Evolutionary conservation across 2,329 filamentous ascomycete species (phyloP), one percentile per base, ranked within the genome.

Genomic region (Epichloe hybrida): DNA sequence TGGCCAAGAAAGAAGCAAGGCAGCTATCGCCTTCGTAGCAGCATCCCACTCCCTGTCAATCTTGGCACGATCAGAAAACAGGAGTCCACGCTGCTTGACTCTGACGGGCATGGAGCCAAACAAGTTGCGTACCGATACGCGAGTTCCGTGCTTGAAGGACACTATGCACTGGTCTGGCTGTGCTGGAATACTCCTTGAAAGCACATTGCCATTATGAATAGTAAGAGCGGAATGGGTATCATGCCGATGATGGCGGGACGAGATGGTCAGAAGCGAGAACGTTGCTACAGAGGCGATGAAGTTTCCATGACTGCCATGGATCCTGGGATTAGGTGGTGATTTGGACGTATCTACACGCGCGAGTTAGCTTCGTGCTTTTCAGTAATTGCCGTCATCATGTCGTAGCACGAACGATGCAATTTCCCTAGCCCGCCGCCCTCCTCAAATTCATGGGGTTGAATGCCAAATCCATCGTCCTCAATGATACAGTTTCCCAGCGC

Each of bases 71-170:
- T 79, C 70, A 39, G 73, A 64, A 55, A 71, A 67, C 3, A 80
- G 57, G 0, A 78, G 58, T 0, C 81, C 78, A 55, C 89, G 78
- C 58, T 89, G 86, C 62, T 93, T 95, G 27, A 94, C 83, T 13
- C 91, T 81, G 12, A 96, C 91, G 0, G 91, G 89, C 79, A 96
- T 87, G 52, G 83, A 85, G 0, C 90, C 89, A 66, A 96, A 97
- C 1, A 96, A 71, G 63, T 95, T 83, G 51, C 83, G 79, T 5
- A 95, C 84, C 0, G 75, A 76, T 2, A 91, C 81, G 31, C 80
- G 77, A 0, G 90, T 95, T 4, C 91, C 91, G 68, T 87, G 80
- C 20, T 70, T 64, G 51, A 74, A 76, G 37, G 67, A 69, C 8
- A 72, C 58, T 6, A 87, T 59, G 46, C 74, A 71, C 44, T 86